Evolutionary conservation across 73 alveolate genomes (phyloP).

Genomic region (Uronychia setigera): DNA sequence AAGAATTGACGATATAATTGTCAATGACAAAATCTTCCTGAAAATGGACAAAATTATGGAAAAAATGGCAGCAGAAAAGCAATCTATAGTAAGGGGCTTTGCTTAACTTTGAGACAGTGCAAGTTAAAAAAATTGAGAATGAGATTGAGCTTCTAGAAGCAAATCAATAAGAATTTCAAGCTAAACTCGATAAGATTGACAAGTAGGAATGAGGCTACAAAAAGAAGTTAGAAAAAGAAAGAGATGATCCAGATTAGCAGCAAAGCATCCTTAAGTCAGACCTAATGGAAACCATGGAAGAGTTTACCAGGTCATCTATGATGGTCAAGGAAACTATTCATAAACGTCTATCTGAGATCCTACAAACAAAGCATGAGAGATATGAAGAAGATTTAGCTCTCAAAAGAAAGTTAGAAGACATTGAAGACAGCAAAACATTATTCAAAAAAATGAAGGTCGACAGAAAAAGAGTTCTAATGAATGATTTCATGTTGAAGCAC

Average conservation of each 20-base stretch:
- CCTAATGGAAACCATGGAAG: background rate
- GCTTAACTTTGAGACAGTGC: background rate
- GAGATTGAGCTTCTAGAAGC: background rate
- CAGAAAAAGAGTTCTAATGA: background rate
- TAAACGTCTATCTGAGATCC: background rate
- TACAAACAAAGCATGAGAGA: background rate
- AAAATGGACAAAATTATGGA: background rate
- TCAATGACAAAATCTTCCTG: background rate
- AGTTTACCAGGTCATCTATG: background rate
- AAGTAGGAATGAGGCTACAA: background rate
- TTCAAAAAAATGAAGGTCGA: background rate
- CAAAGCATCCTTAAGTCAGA: background rate
- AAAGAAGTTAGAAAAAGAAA: background rate
- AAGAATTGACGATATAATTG: background rate
- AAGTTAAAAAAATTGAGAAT: background rate
- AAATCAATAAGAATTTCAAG: background rate
- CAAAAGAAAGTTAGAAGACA: background rate
- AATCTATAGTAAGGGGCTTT: background rate
- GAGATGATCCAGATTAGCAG: background rate
- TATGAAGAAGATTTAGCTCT: background rate
- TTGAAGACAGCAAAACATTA: background rate
- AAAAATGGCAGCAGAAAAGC: background rate
- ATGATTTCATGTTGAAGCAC: background rate
- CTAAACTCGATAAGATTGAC: background rate
- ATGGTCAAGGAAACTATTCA: background rate